Base-by-base conservation (phyloP, 1,284 basidiomycete genomes). In the Microbotryum intermedium region DNA sequence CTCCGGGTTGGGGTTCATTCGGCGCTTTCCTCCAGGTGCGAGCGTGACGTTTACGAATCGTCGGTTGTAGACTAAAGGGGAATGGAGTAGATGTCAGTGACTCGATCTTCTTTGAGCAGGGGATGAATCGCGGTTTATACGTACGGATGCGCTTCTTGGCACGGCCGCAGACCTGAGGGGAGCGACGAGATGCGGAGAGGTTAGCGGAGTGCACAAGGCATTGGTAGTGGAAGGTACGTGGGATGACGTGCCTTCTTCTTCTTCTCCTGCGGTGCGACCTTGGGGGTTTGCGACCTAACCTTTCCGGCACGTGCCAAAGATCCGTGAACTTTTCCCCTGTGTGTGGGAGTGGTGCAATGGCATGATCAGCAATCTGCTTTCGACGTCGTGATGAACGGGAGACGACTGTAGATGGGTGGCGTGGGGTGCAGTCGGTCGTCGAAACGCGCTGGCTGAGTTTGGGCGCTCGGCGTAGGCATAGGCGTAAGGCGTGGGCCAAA, bases 261-360 rank as follows among this genome's bases (percentile, higher is more conserved):
- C 62, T 65, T 62, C 56, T 62, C 64, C 48, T 63, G 60, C 39
- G 57, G 53, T 43, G 52, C 64, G 58, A 65, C 64, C 80, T 94
- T 94, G 73, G 93, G 93, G 74, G 85, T 87, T 80, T 95, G 91
- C 73, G 88, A 90, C 82, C 90, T 95, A 83, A 97, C 93, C 85
- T 97, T 97, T 79, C 62, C 62, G 78, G 92, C 92, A 84, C 93
- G 92, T 79, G 93, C 92, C 81, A 97, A 90, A 77, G 92, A 95
- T 79, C 93, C 92, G 88, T 97, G 92, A 80, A 95, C 93, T 75
- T 80, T 79, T 72, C 78, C 78, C 78, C 79, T 79, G 53, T 65
- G 53, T 48, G 46, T 20, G 21, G 20, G 20, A 21, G 46, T 21
- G 46, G 10, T 23, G n/a, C n/a, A n/a, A n/a, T n/a, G 46, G 13